Conservation (phyloP, 352 stramenopile genomes). For the Blastocystis sp. region DNA sequence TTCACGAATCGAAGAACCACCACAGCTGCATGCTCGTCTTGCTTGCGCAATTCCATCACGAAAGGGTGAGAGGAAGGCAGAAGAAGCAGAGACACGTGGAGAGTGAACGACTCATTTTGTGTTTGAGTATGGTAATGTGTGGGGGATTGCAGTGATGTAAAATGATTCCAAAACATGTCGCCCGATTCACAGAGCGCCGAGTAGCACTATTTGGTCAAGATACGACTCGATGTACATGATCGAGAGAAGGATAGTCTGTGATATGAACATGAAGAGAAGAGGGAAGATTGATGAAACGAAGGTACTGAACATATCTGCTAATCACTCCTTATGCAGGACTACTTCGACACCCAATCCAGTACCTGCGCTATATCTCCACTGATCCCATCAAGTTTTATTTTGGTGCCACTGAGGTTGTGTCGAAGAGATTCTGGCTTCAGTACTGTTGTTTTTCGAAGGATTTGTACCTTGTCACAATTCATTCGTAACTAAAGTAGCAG, state of each 20-base stretch:
- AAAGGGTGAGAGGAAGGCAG: background rate
- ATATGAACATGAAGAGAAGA: background rate
- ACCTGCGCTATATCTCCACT: background rate
- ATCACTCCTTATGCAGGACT: background rate
- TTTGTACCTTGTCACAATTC: background rate
- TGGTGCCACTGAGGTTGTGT: background rate
- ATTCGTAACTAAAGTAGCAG: background rate
- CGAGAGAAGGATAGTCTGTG: background rate
- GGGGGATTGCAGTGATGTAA: background rate
- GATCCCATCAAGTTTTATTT: background rate
- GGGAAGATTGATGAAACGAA: background rate
- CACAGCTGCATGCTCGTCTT: background rate
- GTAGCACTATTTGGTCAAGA: background rate
- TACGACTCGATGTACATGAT: background rate
- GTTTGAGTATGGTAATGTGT: background rate
- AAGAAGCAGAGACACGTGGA: background rate
- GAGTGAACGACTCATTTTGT: background rate
- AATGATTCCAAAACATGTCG: background rate
- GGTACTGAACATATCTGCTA: background rate
- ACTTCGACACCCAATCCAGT: background rate
- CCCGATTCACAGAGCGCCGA: background rate
- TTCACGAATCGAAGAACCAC: constrained; percentile 4
- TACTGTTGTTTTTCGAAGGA: background rate
- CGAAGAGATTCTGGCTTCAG: background rate
- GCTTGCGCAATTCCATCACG: background rate